Percentiles rank a stretch among this genome's conserved stretches.
Evolutionary conservation across 441 rosid species (phyloP).

Genomic region (Cnidoscolus chayamansa): DNA sequence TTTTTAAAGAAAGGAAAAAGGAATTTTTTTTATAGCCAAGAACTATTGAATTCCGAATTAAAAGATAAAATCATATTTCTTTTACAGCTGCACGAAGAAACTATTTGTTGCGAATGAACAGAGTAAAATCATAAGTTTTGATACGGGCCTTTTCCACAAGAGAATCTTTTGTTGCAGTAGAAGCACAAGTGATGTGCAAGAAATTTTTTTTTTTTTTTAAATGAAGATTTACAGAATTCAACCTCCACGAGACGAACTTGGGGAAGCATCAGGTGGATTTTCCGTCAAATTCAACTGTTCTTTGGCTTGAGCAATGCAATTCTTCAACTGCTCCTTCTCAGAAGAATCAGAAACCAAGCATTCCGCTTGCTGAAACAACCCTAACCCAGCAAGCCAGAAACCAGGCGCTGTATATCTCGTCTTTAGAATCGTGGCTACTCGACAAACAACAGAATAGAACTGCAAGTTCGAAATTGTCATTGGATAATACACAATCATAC

Average conservation of each 20-base stretch:
- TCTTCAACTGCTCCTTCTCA: constrained; percentile 60
- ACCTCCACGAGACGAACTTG: constrained; percentile 38
- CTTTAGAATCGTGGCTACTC: constrained; percentile 75
- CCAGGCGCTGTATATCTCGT: constrained; percentile 81
- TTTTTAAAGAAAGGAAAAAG: too few relatives aligned
- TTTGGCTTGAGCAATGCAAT: constrained; percentile 60
- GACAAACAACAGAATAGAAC: constrained; percentile 71
- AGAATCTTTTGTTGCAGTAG: too few relatives aligned
- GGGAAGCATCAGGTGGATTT: constrained; percentile 33
- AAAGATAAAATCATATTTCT: too few relatives aligned
- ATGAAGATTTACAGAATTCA: constrained; percentile 7
- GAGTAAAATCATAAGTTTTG: too few relatives aligned
- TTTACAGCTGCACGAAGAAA: too few relatives aligned
- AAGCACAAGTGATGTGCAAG: too few relatives aligned
- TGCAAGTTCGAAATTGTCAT: constrained; percentile 21
- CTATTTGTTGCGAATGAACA: too few relatives aligned
- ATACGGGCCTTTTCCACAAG: too few relatives aligned
- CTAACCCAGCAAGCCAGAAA: constrained; percentile 75
- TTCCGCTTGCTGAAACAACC: constrained; percentile 62
- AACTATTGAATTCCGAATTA: too few relatives aligned
- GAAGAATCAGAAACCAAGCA: constrained; percentile 47
- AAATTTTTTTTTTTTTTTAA: too few relatives aligned
- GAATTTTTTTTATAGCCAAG: too few relatives aligned
- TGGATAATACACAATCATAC: background rate
- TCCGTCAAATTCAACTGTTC: constrained; percentile 54